Evolutionary conservation across 1,284 basidiomycete genomes (phyloP), one percentile per base, ranked within the genome.

Genomic region (Gomphus bonarii): DNA sequence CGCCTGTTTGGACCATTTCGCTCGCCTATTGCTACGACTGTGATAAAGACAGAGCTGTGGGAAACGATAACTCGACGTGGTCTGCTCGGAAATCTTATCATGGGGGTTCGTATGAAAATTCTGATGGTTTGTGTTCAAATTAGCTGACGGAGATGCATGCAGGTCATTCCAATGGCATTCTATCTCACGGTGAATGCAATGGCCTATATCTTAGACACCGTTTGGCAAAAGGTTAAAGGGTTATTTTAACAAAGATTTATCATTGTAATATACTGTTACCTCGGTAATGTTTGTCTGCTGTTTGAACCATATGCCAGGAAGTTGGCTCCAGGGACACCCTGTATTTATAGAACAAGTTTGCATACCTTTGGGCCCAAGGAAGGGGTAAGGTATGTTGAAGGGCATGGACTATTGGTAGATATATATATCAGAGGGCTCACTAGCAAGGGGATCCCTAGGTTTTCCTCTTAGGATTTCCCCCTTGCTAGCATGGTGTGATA

Each of bases 1-100:
- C 76, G 83, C 12, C 71, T 85, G 3, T 62, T 75, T 22, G 82
- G 82, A 0, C 82, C 82, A 2, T 80, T 73, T 67, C 69, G 66
- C 40, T 72, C 72, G 9, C 55, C 64, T 1, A 60, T 52, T 11
- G 78, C 78, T 0, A 69, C 73, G 6, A 59, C 67, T 3, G 74
- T 82, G 31, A 73, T 79, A 57, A 75, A 75, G 64, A 79, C 76
- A 1, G 83, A 85, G 65, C 69, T 85, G 14, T 84, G 78, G 78
- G 82, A 84, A 38, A 83, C 82, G 1, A 79, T 85, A 57, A 73
- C 69, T 9, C 72, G 83, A 0, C 69, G 82, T 48, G 82, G 82
- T 0, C n/a, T 77, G 1, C 61, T 75, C 0, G 82, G 82, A 0
- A 85, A 85, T 63, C 58, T 84, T 3, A 67, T 79, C 54, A 84